A percentile compares a stretch with the other conserved stretches of the same genome.
Conservation (phyloP, 768 basidiomycete species). For the Lyophyllum atratum region DNA sequence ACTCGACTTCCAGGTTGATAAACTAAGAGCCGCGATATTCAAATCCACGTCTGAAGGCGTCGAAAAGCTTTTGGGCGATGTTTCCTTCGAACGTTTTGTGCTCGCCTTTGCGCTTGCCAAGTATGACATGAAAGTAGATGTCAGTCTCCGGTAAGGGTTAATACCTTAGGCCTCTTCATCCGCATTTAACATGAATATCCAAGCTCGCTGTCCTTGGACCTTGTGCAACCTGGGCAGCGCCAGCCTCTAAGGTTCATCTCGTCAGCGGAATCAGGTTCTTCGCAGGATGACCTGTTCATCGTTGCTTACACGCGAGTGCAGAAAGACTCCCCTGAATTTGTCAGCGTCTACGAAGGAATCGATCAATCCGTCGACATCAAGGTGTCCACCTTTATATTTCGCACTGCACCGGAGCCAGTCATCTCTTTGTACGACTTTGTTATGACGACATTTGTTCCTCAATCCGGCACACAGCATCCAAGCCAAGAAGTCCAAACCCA, state of each 20-base stretch:
- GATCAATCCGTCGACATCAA: slow-evolving; percentile 87
- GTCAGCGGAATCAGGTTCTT: slow-evolving; percentile 45
- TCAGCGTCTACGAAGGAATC: slow-evolving; percentile 75
- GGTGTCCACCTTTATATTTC: slow-evolving; percentile 89
- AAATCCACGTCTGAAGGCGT: slow-evolving; percentile 60
- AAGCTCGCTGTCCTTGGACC: slow-evolving; percentile 77
- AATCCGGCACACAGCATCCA: neutral
- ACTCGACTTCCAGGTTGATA: slow-evolving; percentile 84
- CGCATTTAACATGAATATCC: slow-evolving; percentile 9
- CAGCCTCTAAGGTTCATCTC: slow-evolving; percentile 64
- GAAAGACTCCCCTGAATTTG: slow-evolving; percentile 83
- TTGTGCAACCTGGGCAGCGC: slow-evolving; percentile 56
- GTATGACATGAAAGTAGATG: slow-evolving; percentile 84
- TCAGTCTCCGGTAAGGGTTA: slow-evolving; percentile 66
- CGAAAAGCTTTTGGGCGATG: slow-evolving; percentile 78
- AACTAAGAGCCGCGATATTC: slow-evolving; percentile 76
- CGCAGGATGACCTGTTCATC: slow-evolving; percentile 63
- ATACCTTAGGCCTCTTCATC: neutral
- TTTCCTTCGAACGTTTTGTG: slow-evolving; percentile 77
- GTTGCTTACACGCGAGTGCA: slow-evolving; percentile 83
- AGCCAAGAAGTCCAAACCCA: neutral
- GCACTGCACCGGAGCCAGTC: slow-evolving; percentile 87
- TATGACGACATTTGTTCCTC: slow-evolving; percentile 91
- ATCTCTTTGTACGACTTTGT: slow-evolving; percentile 93
- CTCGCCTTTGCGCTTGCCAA: slow-evolving; percentile 75